These are phyloP conservation scores for Coemansia sp. DNA, from an alignment of 192 early-diverging fungal genomes.

Conservation along the genomic window DNA sequence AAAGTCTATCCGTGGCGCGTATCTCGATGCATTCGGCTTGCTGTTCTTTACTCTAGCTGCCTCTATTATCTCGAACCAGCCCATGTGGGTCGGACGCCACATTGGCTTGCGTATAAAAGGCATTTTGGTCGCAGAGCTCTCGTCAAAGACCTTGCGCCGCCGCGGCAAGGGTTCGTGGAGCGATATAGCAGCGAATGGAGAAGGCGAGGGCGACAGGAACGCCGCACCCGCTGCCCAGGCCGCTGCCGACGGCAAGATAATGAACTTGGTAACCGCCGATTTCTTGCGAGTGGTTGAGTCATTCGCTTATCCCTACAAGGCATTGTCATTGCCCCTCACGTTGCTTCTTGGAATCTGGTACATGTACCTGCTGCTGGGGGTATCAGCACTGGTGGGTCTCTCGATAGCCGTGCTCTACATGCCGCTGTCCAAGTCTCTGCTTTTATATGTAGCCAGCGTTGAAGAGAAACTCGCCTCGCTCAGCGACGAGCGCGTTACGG, in stretches of 20 bases:
- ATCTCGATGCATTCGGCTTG: constrained; percentile 61
- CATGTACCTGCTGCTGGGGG: constrained; percentile 74
- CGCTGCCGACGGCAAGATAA: constrained; percentile 59
- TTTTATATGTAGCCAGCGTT: constrained; percentile 54
- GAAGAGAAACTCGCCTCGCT: neutral
- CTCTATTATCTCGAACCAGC: constrained; percentile 59
- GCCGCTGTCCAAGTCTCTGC: constrained; percentile 57
- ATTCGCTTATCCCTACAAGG: constrained; percentile 55
- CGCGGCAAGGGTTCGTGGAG: constrained; percentile 59
- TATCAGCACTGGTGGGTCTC: constrained; percentile 74
- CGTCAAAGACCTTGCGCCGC: constrained; percentile 63
- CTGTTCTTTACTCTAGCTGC: constrained; percentile 38
- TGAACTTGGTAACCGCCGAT: constrained; percentile 71
- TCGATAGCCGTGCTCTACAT: constrained; percentile 63
- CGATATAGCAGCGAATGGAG: constrained; percentile 16
- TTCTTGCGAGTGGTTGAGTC: constrained; percentile 61
- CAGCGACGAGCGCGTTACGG: constrained; percentile 70
- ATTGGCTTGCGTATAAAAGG: constrained; percentile 63
- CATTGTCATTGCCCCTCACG: constrained; percentile 64
- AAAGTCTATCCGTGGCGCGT: constrained; percentile 28
- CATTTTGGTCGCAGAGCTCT: constrained; percentile 64
- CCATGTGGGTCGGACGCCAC: constrained; percentile 67
- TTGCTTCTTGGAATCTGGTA: constrained; percentile 65
- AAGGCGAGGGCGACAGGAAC: neutral
- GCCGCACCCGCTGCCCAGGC: constrained; percentile 31